Percentiles rank a stretch among this genome's conserved stretches.
Evolutionary conservation across 257 asterid genomes (phyloP).

Genomic region (Fraxinus cuspidata): DNA sequence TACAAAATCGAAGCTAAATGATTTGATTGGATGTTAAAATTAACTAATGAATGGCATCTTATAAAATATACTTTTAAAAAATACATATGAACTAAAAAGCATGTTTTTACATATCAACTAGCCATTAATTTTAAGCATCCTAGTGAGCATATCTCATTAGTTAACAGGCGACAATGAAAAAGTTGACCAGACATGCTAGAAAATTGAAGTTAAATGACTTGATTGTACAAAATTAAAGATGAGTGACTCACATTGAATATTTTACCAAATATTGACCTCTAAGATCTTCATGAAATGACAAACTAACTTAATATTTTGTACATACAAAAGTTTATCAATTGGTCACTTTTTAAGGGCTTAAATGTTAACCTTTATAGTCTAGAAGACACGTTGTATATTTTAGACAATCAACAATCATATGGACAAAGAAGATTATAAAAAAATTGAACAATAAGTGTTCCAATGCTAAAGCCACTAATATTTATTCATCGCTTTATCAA

Average conservation of each 20-base stretch:
- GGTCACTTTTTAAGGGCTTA: neutral
- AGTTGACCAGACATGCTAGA: too few relatives aligned
- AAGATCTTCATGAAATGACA: neutral
- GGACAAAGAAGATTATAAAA: neutral
- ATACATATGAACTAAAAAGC: too few relatives aligned
- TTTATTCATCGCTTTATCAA: neutral
- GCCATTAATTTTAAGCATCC: too few relatives aligned
- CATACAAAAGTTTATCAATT: neutral
- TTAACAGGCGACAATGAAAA: too few relatives aligned
- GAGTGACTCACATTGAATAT: neutral
- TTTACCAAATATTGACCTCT: neutral
- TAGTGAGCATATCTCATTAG: too few relatives aligned
- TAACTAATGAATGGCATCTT: too few relatives aligned
- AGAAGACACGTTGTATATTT: neutral
- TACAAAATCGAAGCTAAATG: too few relatives aligned
- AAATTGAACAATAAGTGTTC: neutral
- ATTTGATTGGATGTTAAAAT: too few relatives aligned
- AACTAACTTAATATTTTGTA: neutral
- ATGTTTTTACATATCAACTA: too few relatives aligned
- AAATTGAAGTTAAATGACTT: neutral
- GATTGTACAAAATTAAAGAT: neutral
- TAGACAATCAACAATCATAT: neutral
- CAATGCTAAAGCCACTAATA: neutral
- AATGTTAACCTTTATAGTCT: neutral
- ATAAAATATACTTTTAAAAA: too few relatives aligned